Evolutionary conservation across 2,329 filamentous ascomycete species (phyloP).

Genomic region (Metarhizium rileyi): DNA sequence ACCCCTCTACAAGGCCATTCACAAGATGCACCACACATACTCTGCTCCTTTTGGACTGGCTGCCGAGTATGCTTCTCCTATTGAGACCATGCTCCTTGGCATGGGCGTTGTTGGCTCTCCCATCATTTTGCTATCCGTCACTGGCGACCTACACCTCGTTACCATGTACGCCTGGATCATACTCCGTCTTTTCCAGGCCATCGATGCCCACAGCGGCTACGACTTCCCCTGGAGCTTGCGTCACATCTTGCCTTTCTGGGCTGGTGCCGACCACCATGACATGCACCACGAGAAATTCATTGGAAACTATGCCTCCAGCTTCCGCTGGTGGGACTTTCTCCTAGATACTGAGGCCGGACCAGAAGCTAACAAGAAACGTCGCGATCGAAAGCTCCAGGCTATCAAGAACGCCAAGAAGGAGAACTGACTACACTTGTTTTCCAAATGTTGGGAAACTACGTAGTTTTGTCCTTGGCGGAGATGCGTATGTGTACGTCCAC

Average conservation of each 20-base stretch:
- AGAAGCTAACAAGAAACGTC: slow-evolving; percentile 74
- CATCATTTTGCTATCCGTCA: slow-evolving; percentile 73
- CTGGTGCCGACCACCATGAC: slow-evolving; percentile 93
- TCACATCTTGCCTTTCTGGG: slow-evolving; percentile 96
- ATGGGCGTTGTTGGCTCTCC: slow-evolving; percentile 76
- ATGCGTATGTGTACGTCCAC: background rate
- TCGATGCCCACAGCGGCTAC: slow-evolving; percentile 95
- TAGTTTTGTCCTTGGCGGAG: background rate
- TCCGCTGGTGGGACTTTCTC: slow-evolving; percentile 96
- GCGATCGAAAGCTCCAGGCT: slow-evolving; percentile 63
- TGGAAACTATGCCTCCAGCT: slow-evolving; percentile 95
- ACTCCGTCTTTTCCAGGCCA: slow-evolving; percentile 88
- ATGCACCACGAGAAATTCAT: slow-evolving; percentile 97
- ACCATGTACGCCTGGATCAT: slow-evolving; percentile 99
- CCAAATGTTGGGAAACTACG: background rate
- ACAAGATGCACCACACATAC: slow-evolving; percentile 99
- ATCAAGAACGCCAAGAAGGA: slow-evolving; percentile 53
- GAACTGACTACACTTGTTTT: slow-evolving; percentile 39
- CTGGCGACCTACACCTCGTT: slow-evolving; percentile 81
- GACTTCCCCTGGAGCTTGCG: slow-evolving; percentile 97
- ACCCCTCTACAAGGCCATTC: slow-evolving; percentile 88
- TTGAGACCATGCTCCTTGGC: slow-evolving; percentile 92
- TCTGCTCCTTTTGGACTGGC: slow-evolving; percentile 93
- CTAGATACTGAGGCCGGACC: slow-evolving; percentile 89
- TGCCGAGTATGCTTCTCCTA: slow-evolving; percentile 94